phyloP scores from a whole-genome alignment of 2,329 filamentous ascomycete genomes.

The Fusarium newnesense region DNA sequence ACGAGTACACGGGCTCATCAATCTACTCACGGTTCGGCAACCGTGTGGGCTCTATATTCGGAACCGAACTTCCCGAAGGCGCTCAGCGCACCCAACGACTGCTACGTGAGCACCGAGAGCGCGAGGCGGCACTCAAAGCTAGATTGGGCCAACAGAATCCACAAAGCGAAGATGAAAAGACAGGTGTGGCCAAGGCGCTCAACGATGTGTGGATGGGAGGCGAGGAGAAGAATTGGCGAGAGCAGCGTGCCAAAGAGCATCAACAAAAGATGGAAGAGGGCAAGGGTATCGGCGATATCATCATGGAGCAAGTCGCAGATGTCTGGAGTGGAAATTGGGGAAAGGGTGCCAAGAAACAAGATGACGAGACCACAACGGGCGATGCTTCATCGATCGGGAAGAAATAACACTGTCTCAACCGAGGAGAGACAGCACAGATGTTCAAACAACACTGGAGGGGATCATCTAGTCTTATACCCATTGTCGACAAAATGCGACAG shows the following conservation, averaged over 20 bases:
- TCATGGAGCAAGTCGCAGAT: conserved; percentile 66
- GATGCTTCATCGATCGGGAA: conserved; percentile 20
- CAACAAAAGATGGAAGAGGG: conserved; percentile 65
- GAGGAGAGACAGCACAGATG: conserved; percentile 37
- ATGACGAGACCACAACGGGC: conserved; percentile 36
- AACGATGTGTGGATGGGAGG: conserved; percentile 68
- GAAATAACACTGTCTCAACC: conserved; percentile 32
- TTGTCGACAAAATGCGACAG: not conserved
- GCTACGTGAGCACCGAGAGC: conserved; percentile 58
- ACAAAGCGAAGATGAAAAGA: conserved; percentile 45
- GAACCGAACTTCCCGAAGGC: conserved; percentile 66
- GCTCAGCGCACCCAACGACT: conserved; percentile 59
- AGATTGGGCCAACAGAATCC: conserved; percentile 25
- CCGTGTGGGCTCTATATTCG: conserved; percentile 58
- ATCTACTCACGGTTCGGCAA: conserved; percentile 59
- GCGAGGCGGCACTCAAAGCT: conserved; percentile 47
- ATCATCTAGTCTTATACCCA: not conserved
- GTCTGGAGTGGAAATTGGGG: conserved; percentile 57
- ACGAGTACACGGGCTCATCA: conserved; percentile 66
- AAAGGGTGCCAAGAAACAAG: conserved; percentile 44
- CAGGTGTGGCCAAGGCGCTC: conserved; percentile 48
- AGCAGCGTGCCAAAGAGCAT: conserved; percentile 63
- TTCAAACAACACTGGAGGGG: not conserved
- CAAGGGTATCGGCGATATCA: conserved; percentile 66
- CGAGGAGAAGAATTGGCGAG: conserved; percentile 64